Conservation (phyloP, 805 yeast genomes). For the Candida manassasensis region DNA sequence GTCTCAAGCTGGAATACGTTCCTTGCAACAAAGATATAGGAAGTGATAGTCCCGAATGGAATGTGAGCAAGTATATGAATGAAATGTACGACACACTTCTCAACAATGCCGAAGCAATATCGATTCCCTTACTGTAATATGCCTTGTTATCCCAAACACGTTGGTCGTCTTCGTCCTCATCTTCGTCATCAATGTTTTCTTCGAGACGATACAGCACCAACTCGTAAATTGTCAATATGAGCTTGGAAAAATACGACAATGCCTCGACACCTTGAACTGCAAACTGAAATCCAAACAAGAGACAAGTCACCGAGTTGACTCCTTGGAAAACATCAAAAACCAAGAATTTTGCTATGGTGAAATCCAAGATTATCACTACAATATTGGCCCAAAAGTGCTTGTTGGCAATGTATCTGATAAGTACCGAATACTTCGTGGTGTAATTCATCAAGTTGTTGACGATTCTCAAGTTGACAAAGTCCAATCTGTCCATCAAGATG, state of each 20-base stretch:
- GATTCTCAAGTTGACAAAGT: conserved; percentile 27
- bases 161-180: conserved; percentile 44
- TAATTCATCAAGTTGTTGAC: conserved; percentile 19
- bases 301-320: conserved; percentile 49
- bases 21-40: conserved; percentile 42
- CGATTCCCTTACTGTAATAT: conserved; percentile 52
- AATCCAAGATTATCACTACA: conserved; percentile 47
- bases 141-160: conserved; percentile 71
- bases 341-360: conserved; percentile 47
- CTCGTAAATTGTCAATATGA: conserved; percentile 53
- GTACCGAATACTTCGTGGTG: conserved; percentile 19
- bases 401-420: conserved; percentile 27
- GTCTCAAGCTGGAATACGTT: conserved; percentile 36
- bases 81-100: conserved; percentile 25
- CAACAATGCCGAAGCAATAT: conserved; percentile 44
- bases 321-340: conserved; percentile 52
- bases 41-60: conserved; percentile 26
- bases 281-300: conserved; percentile 74
- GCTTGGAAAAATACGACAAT: conserved; percentile 42
- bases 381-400: conserved; percentile 41
- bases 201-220: conserved; percentile 30
- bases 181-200: conserved; percentile 10
- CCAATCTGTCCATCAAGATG: conserved; percentile 55
- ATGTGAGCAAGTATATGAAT: conserved; percentile 31
- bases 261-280: conserved; percentile 57